Conservation (phyloP, 305 asterid genomes). For the Withania somnifera region DNA sequence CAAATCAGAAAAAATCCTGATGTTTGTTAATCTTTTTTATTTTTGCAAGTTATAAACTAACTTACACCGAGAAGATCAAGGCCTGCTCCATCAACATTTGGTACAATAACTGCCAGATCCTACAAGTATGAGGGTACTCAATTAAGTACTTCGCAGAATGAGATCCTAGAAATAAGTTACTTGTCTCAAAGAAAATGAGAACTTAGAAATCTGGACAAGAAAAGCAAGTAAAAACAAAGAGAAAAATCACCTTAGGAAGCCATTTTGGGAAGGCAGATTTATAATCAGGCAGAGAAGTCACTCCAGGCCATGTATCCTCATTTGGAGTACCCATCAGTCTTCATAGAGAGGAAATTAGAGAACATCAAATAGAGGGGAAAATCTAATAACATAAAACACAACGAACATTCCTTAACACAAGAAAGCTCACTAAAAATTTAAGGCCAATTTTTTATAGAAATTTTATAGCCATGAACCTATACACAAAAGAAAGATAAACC, state of each 20-base stretch:
- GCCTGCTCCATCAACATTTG: constrained; percentile 69
- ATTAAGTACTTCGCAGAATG: neutral
- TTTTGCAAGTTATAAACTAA: constrained; percentile 7
- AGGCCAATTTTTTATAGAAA: neutral
- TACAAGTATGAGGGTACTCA: constrained; percentile 20
- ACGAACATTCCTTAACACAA: no score
- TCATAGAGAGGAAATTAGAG: constrained; percentile 17
- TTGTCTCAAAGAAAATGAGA: no score
- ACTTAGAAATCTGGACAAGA: neutral
- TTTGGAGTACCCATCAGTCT: constrained; percentile 94
- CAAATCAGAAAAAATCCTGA: neutral
- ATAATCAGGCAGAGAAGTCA: constrained; percentile 84
- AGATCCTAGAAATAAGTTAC: no score
- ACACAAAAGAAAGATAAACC: neutral
- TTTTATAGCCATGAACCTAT: neutral
- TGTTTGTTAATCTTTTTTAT: neutral
- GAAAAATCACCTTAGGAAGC: constrained; percentile 55
- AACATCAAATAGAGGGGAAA: neutral
- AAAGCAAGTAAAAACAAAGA: neutral
- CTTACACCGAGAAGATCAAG: constrained; percentile 90
- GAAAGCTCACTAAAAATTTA: neutral
- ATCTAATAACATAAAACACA: neutral
- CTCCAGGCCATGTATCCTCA: constrained; percentile 94
- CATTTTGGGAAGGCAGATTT: constrained; percentile 87
- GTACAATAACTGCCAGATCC: constrained; percentile 74